Evolutionary conservation across 768 basidiomycete species (phyloP), one percentile per base, ranked within the genome.

Genomic region (Hygrocybe punicea): DNA sequence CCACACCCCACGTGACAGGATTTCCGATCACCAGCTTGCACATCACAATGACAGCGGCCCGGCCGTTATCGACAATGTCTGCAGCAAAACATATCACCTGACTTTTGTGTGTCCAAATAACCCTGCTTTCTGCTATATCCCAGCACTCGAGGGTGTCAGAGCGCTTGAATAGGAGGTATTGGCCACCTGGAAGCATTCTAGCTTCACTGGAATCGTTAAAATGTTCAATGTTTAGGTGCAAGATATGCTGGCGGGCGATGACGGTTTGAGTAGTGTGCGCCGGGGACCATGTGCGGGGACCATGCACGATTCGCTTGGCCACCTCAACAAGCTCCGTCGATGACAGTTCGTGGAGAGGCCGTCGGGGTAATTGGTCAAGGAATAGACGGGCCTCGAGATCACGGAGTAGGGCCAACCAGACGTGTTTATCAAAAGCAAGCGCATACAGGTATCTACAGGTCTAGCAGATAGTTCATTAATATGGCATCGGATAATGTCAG

Each of bases 141-240:
- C 59, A 60, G 23, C 59, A 60, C 23, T 60, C 55, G 2, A 60
- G 36, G 9, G 13, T 19, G 2, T n/a, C 7, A 16, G 29, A 23
- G 33, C 53, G 29, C 29, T 48, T 46, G 45, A 60, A 56, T 8
- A 60, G 55, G 33, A 60, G 40, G 16, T 53, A 25, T 19, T 37
- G 49, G 1, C 59, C 59, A 29, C 55, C 52, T 21, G 55, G 51
- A 17, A 56, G 55, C n/a, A 60, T 35, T 24, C 46, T 56, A 17
- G 51, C 29, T 3, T 17, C 25, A 11, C 47, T 56, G 36, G 34
- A 13, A 13, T 55, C 33, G 7, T 46, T 21, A 19, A 49, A 25
- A 25, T 44, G 2, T 17, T 35, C 1, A 25, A 2, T 3, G 39
- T 1, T 16, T 42, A 6, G 40, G 40, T 14, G 40, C 16, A 19